These are phyloP conservation scores for Pleurotus pulmonarius DNA, from an alignment of 768 basidiomycete species.

Conservation along the genomic window DNA sequence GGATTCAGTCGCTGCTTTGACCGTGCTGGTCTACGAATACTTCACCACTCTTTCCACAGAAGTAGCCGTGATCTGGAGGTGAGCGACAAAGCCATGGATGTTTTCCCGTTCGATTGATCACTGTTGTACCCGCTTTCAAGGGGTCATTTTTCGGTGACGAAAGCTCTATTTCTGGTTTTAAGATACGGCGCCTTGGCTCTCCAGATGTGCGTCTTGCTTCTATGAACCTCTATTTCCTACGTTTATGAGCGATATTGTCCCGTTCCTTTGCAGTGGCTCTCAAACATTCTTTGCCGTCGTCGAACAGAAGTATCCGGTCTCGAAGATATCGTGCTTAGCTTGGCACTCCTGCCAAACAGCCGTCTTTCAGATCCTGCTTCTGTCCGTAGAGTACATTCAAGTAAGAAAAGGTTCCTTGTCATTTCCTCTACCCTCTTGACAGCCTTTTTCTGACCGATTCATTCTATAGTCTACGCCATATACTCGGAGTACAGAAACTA, in stretches of 20 bases:
- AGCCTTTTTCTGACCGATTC: not conserved
- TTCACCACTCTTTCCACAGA: slow-evolving; percentile 6
- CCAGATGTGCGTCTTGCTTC: not conserved
- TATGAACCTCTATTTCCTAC: not conserved
- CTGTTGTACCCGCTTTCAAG: not conserved
- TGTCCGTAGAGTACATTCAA: not conserved
- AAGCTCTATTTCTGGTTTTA: not conserved
- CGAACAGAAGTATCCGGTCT: not conserved
- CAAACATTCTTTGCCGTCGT: not conserved
- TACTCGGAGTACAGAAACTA: not conserved
- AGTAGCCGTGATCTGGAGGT: slow-evolving; percentile 1
- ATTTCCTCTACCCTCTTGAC: not conserved
- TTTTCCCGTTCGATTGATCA: not conserved
- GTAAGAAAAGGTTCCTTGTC: not conserved
- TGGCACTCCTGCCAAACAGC: not conserved
- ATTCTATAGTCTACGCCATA: not conserved
- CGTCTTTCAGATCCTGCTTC: slow-evolving; percentile 1
- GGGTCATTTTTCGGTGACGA: not conserved
- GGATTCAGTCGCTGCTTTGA: not conserved
- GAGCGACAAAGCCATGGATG: not conserved
- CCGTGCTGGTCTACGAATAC: slow-evolving; percentile 3
- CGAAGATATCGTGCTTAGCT: not conserved
- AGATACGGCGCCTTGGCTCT: not conserved
- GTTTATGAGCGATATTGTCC: too few species aligned
- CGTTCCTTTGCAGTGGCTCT: not conserved